Evolutionary conservation across 495 filamentous ascomycete genomes (phyloP).

Genomic region (Penicillium dipodomyicola): DNA sequence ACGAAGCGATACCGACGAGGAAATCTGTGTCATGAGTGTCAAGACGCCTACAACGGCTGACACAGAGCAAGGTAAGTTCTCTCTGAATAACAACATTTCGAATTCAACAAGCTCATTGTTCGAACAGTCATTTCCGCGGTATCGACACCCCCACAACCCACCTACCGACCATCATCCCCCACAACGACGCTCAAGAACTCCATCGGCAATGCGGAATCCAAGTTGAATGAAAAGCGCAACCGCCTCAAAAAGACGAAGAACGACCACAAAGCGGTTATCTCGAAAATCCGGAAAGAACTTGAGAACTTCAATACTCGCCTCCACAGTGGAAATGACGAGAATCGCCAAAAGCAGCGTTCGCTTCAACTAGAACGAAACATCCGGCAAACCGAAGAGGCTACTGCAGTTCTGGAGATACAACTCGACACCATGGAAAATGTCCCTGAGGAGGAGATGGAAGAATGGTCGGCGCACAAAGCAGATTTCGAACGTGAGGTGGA

Average conservation of each 20-base stretch:
- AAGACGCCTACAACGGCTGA: slow-evolving; percentile 72
- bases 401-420: slow-evolving; percentile 57
- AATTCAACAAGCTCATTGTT: slow-evolving; percentile 9
- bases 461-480: slow-evolving; percentile 59
- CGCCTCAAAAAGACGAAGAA: slow-evolving; percentile 73
- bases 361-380: slow-evolving; percentile 75
- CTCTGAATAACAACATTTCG: too few relatives aligned
- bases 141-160: slow-evolving; percentile 51
- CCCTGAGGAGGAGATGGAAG: slow-evolving; percentile 62
- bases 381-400: slow-evolving; percentile 78
- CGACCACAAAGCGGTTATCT: slow-evolving; percentile 71
- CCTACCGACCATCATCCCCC: slow-evolving; percentile 78
- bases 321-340: slow-evolving; percentile 76
- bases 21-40: slow-evolving; percentile 75
- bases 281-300: slow-evolving; percentile 73
- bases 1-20: slow-evolving; percentile 65
- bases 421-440: slow-evolving; percentile 65
- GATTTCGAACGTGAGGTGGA: slow-evolving; percentile 63
- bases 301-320: slow-evolving; percentile 67
- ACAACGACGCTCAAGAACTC: slow-evolving; percentile 86
- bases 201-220: slow-evolving; percentile 74
- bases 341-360: slow-evolving; percentile 74
- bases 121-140: slow-evolving; percentile 40
- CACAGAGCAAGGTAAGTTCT: slow-evolving; percentile 57
- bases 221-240: slow-evolving; percentile 71